Evolutionary conservation across 495 filamentous ascomycete species (phyloP).

Genomic region (Hypoxylon cercidicola): DNA sequence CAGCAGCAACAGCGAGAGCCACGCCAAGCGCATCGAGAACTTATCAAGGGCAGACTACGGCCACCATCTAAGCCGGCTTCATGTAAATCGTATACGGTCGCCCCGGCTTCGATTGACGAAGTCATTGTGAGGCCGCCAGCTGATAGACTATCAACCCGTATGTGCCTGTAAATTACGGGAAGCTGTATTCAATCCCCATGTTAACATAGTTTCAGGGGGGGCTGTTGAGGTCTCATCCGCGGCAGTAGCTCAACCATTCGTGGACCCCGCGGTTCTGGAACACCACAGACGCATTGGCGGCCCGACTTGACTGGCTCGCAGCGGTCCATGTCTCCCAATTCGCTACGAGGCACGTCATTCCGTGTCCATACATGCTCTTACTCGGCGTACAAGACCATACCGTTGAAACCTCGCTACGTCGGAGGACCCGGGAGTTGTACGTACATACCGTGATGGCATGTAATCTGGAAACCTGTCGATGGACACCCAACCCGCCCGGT

Average conservation of each 20-base stretch:
- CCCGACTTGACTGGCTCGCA: conserved; percentile 15
- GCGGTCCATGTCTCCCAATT: neutral
- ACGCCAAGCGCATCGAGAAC: conserved; percentile 18
- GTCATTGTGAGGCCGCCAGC: conserved; percentile 41
- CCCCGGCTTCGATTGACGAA: conserved; percentile 47
- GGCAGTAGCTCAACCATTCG: conserved; percentile 52
- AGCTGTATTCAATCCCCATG: conserved; percentile 23
- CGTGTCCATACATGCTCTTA: conserved; percentile 2
- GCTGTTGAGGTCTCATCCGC: conserved; percentile 48
- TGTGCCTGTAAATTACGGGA: conserved; percentile 14
- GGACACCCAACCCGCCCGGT: conserved; percentile 3
- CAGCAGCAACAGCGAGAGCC: conserved; percentile 6
- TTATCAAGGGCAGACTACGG: conserved; percentile 41
- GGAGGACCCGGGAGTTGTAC: neutral
- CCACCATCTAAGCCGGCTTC: conserved; percentile 33
- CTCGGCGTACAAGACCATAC: conserved; percentile 3
- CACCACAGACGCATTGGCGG: conserved; percentile 28
- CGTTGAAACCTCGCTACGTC: neutral
- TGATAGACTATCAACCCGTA: conserved; percentile 33
- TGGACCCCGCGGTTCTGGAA: conserved; percentile 52
- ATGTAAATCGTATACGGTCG: conserved; percentile 48
- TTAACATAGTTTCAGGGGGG: conserved; percentile 27
- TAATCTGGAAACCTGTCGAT: conserved; percentile 15
- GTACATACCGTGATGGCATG: conserved; percentile 13
- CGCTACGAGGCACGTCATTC: conserved; percentile 9